Conservation (phyloP, 306 rosid genomes). For the Hippophae gyantsensis region DNA sequence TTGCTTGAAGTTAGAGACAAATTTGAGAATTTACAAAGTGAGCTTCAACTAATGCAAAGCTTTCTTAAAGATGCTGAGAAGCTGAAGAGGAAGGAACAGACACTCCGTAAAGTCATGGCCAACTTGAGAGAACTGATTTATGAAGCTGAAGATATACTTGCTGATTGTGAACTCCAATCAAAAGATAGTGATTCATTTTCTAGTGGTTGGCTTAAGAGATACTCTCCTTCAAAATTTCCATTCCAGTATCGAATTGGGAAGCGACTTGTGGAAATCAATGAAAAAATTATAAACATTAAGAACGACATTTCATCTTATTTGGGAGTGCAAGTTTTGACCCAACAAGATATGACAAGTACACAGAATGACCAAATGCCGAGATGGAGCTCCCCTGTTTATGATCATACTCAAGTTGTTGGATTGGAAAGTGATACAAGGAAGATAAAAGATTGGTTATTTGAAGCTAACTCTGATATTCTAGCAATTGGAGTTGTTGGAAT, state of each 20-base stretch:
- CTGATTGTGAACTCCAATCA: constrained; percentile 23
- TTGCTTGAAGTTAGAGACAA: constrained; percentile 20
- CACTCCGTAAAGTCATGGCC: constrained; percentile 3
- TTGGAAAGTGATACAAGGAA: constrained; percentile 23
- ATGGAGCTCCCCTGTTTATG: constrained; percentile 31
- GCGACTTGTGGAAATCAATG: constrained; percentile 19
- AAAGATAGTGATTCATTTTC: constrained; percentile 11
- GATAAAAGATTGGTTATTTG: constrained; percentile 23
- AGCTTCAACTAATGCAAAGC: constrained; percentile 25
- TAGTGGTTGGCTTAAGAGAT: constrained; percentile 17
- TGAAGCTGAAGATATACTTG: constrained; percentile 29
- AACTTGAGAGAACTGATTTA: constrained; percentile 19
- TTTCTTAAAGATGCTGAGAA: constrained; percentile 26
- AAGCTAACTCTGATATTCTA: constrained; percentile 18
- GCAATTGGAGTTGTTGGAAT: constrained; percentile 30
- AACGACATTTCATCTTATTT: constrained; percentile 14
- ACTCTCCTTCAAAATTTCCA: constrained; percentile 13
- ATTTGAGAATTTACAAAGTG: constrained; percentile 21
- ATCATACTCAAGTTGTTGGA: constrained; percentile 32
- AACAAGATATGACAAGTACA: not conserved
- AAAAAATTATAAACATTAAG: constrained; percentile 12
- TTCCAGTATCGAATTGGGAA: constrained; percentile 19
- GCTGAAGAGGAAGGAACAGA: constrained; percentile 19
- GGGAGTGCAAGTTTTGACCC: constrained; percentile 14
- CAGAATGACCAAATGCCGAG: constrained; percentile 19